phyloP scores from a whole-genome alignment of 2,329 filamentous ascomycete species.

The Fusarium sp. region DNA sequence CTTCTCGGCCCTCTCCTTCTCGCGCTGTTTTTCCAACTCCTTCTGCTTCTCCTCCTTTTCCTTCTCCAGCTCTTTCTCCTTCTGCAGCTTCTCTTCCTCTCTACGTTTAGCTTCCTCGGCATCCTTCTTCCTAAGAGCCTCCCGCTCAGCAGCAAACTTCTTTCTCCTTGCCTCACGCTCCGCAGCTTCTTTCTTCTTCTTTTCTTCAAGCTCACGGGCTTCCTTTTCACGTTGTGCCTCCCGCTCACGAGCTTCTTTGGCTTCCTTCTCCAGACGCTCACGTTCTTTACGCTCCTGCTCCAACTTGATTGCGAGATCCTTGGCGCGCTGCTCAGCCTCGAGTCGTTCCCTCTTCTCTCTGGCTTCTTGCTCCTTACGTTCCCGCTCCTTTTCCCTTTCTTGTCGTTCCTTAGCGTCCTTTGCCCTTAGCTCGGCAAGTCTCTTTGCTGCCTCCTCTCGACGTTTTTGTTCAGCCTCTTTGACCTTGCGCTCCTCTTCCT shows the following conservation, averaged over 20 bases:
- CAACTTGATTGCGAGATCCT: constrained; percentile 51
- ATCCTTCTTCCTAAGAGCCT: constrained; percentile 39
- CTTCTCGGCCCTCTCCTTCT: constrained; percentile 29
- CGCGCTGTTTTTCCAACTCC: constrained; percentile 9
- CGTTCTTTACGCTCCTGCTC: constrained; percentile 54
- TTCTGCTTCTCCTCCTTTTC: constrained; percentile 26
- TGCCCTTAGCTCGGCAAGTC: constrained; percentile 65
- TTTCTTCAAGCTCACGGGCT: constrained; percentile 38
- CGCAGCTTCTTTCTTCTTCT: constrained; percentile 53
- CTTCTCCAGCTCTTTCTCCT: constrained; percentile 52
- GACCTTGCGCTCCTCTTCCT: constrained; percentile 71
- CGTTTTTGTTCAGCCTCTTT: constrained; percentile 70
- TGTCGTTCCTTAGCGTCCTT: constrained; percentile 63
- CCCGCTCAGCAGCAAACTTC: constrained; percentile 38
- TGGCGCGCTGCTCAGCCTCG: constrained; percentile 46
- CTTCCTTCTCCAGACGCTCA: constrained; percentile 59
- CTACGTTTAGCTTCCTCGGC: constrained; percentile 40
- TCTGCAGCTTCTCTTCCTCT: constrained; percentile 52
- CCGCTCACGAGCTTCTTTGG: constrained; percentile 51
- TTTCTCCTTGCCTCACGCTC: constrained; percentile 52
- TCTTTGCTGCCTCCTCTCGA: constrained; percentile 65
- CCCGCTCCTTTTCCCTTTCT: constrained; percentile 54
- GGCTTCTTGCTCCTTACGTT: constrained; percentile 51
- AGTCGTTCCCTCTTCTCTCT: constrained; percentile 46
- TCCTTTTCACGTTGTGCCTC: constrained; percentile 59